Conservation (phyloP, 805 yeast species). For the Suhomyces faveliae region DNA sequence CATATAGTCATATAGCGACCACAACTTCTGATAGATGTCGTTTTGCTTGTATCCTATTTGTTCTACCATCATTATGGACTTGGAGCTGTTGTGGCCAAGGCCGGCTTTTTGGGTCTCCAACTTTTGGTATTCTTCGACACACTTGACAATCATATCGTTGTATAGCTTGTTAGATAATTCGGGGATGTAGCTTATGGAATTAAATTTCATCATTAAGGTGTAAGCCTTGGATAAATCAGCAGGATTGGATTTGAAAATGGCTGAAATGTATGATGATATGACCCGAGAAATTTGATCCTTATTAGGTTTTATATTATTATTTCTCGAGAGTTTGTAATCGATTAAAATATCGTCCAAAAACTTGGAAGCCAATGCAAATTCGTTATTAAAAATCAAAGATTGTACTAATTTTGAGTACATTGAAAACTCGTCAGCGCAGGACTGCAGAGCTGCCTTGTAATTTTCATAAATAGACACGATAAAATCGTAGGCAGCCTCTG, state of each 20-base stretch:
- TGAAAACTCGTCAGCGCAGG: slow-evolving; percentile 36
- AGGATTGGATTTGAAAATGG: slow-evolving; percentile 4
- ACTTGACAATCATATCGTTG: slow-evolving; percentile 29
- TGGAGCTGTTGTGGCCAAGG: not conserved
- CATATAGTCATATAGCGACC: slow-evolving; percentile 34
- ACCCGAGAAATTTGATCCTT: slow-evolving; percentile 36
- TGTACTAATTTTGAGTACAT: slow-evolving; percentile 54
- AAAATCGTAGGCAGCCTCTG: slow-evolving; percentile 24
- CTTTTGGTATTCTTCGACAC: slow-evolving; percentile 19
- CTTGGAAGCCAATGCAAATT: slow-evolving; percentile 50
- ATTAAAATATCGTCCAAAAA: slow-evolving; percentile 55
- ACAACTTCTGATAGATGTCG: slow-evolving; percentile 15
- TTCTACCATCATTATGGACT: not conserved
- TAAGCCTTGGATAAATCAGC: slow-evolving; percentile 22
- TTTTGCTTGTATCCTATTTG: not conserved
- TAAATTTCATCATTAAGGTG: slow-evolving; percentile 27
- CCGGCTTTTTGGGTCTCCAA: slow-evolving; percentile 12
- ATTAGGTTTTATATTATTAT: slow-evolving; percentile 11
- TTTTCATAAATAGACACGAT: slow-evolving; percentile 28
- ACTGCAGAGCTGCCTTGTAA: slow-evolving; percentile 29
- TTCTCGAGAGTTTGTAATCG: slow-evolving; percentile 36
- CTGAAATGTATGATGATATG: slow-evolving; percentile 39
- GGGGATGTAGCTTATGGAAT: slow-evolving; percentile 32
- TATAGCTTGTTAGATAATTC: slow-evolving; percentile 31
- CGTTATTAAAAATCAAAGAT: slow-evolving; percentile 51